phyloP scores from a whole-genome alignment of 2,329 filamentous ascomycete species.

The Colletotrichum lindemuthianum region DNA sequence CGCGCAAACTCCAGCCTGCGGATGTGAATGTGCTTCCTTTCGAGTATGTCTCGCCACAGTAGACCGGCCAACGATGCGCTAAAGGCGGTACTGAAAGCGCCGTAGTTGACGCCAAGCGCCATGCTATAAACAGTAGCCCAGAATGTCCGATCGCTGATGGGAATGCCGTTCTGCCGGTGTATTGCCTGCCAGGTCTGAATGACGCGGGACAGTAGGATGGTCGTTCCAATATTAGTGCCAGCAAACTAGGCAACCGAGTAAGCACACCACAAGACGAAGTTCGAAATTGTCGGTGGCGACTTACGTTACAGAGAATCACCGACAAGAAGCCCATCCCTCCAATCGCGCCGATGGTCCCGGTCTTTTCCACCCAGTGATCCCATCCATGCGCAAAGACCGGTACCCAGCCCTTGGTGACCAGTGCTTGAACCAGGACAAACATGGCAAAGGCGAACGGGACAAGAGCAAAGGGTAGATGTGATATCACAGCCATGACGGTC shows the following conservation, averaged over 20 bases:
- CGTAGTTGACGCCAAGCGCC: constrained; percentile 80
- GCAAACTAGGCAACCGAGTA: constrained; percentile 65
- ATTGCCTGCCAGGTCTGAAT: constrained; percentile 76
- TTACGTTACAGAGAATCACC: constrained; percentile 76
- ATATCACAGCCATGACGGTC: constrained; percentile 71
- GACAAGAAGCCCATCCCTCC: constrained; percentile 80
- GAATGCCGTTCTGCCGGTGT: constrained; percentile 53
- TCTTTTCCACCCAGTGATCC: constrained; percentile 77
- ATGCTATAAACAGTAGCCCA: constrained; percentile 81
- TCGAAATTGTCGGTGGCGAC: constrained; percentile 43
- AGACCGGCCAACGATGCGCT: constrained; percentile 77
- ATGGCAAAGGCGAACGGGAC: constrained; percentile 78
- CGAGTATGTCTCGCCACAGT: constrained; percentile 77
- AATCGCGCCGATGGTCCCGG: constrained; percentile 73
- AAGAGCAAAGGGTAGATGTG: constrained; percentile 73
- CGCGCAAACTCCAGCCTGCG: constrained; percentile 72
- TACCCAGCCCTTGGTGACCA: constrained; percentile 81
- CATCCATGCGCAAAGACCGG: constrained; percentile 78
- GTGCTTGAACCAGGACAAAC: constrained; percentile 78
- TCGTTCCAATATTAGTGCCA: constrained; percentile 80
- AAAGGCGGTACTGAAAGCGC: constrained; percentile 78
- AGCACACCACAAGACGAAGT: background rate
- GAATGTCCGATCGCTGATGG: constrained; percentile 72
- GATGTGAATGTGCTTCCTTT: constrained; percentile 74
- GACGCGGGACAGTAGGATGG: constrained; percentile 76